phyloP scores from a whole-genome alignment of 208 protist genomes.

The Wallacemonas sp. region DNA sequence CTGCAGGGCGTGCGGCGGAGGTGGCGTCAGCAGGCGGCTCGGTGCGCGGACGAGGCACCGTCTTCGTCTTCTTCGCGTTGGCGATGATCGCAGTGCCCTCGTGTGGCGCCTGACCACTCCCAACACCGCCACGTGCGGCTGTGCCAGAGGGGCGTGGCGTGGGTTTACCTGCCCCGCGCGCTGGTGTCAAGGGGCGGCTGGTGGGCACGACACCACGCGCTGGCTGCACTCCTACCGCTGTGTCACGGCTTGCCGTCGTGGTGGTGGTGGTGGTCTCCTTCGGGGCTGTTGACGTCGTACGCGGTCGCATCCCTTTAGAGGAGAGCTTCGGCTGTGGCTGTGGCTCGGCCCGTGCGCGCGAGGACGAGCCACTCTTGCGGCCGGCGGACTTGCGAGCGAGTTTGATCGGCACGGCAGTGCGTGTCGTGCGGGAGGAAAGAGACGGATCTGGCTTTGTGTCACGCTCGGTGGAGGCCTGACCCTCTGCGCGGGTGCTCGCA shows the following conservation, averaged over 20 bases:
- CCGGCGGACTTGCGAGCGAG: background rate
- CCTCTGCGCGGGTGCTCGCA: background rate
- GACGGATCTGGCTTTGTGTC: background rate
- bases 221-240: background rate
- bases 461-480: background rate
- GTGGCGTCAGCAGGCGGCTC: background rate
- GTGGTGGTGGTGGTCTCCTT: constrained; percentile 5
- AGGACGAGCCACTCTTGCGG: background rate
- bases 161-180: too few relatives aligned
- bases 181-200: background rate
- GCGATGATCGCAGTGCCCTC: background rate
- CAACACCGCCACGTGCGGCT: too few relatives aligned
- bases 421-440: background rate
- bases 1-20: too few relatives aligned
- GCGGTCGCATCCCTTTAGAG: too few relatives aligned
- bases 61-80: constrained; percentile 1
- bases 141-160: too few relatives aligned
- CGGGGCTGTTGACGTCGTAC: background rate
- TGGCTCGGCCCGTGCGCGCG: too few relatives aligned
- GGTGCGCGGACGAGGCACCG: background rate
- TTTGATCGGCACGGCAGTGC: background rate
- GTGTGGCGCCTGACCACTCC: too few relatives aligned
- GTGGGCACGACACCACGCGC: background rate
- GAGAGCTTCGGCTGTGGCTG: too few relatives aligned
- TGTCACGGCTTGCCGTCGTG: background rate